These are phyloP conservation scores for Cladosporium sp. DNA, from an alignment of 2,329 filamentous ascomycete species.

Conservation along the genomic window DNA sequence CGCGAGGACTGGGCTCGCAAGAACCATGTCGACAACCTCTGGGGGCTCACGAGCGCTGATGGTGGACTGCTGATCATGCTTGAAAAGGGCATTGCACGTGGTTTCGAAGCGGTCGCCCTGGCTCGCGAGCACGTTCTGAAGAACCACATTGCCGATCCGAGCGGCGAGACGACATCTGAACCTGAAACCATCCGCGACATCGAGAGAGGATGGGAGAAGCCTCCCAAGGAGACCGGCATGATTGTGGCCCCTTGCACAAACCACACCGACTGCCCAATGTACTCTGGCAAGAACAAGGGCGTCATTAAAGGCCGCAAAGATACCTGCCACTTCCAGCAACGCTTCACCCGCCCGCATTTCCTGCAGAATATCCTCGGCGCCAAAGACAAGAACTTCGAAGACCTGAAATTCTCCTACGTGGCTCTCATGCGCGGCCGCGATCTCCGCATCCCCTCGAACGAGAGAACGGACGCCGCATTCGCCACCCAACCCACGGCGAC, in stretches of 20 bases:
- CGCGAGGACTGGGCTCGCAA: slow-evolving; percentile 74
- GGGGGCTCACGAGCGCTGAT: slow-evolving; percentile 76
- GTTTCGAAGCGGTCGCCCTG: slow-evolving; percentile 86
- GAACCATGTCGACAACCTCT: slow-evolving; percentile 78
- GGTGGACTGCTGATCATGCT: slow-evolving; percentile 83
- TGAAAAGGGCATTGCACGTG: slow-evolving; percentile 86
- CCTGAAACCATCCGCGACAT: too few species aligned
- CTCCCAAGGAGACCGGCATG: slow-evolving; percentile 55
- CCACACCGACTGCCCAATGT: slow-evolving; percentile 86
- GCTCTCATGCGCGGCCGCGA: slow-evolving; percentile 74
- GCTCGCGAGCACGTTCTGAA: slow-evolving; percentile 75
- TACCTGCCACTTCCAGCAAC: slow-evolving; percentile 85
- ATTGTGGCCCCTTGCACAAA: slow-evolving; percentile 74
- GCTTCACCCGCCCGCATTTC: slow-evolving; percentile 79
- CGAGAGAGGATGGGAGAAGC: slow-evolving; percentile 29
- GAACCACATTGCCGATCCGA: slow-evolving; percentile 65
- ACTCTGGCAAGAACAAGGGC: slow-evolving; percentile 57
- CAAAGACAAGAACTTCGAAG: slow-evolving; percentile 74
- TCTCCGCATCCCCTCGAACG: slow-evolving; percentile 37
- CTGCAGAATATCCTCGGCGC: slow-evolving; percentile 71
- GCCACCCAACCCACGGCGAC: slow-evolving; percentile 26
- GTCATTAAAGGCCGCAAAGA: slow-evolving; percentile 73
- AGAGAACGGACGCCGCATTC: slow-evolving; percentile 23
- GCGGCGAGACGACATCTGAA: slow-evolving; percentile 33
- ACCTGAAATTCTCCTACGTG: slow-evolving; percentile 86